These are phyloP conservation scores for Blepharisma stoltei DNA, from an alignment of 73 alveolate species.

Conservation along the genomic window DNA sequence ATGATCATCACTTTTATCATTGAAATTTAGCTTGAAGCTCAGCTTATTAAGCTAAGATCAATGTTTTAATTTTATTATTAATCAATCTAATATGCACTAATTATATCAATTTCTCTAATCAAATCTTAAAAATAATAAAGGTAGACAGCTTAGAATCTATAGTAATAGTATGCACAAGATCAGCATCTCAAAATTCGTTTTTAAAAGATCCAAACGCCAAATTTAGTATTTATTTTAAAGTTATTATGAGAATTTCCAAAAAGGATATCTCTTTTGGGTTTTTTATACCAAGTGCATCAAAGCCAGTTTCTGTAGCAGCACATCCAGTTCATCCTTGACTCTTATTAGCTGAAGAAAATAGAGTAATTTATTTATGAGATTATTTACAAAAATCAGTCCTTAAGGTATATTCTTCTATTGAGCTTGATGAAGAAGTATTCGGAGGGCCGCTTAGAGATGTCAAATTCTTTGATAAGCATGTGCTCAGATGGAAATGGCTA, in stretches of 20 bases:
- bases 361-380: slow-evolving; percentile 1
- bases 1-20: no score
- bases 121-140: no score
- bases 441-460: background rate
- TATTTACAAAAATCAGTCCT: slow-evolving; percentile 2
- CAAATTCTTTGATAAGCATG: background rate
- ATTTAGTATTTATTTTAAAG: no score
- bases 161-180: no score
- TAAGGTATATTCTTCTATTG: background rate
- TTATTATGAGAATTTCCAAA: background rate
- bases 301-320: background rate
- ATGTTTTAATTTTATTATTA: no score
- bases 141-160: no score
- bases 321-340: slow-evolving; percentile 22
- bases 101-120: no score
- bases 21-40: no score
- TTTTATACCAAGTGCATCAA: background rate
- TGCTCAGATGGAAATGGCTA: slow-evolving; percentile 18
- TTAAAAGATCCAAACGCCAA: no score
- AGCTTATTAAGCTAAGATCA: no score
- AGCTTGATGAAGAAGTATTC: background rate
- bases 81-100: no score
- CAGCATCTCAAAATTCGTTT: no score
- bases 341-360: background rate
- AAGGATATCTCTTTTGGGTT: background rate